Conservation (phyloP, 306 rosid species). For the Carpinus fangiana region DNA sequence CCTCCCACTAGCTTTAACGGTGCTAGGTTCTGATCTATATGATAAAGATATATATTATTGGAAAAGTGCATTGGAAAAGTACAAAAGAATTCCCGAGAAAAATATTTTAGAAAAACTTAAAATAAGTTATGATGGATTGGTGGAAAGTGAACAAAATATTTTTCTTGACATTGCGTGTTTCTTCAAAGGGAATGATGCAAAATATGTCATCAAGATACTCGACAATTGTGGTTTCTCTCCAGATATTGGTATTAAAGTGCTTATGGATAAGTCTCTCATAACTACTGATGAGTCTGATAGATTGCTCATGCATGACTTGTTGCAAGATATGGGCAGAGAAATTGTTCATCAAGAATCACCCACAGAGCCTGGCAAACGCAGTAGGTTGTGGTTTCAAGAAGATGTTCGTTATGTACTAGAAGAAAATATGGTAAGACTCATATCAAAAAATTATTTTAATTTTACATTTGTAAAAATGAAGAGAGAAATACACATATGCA, state of each 20-base stretch:
- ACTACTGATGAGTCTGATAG: not conserved
- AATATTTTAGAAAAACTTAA: not conserved
- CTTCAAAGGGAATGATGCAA: not conserved
- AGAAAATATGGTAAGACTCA: not conserved
- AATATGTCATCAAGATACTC: not conserved
- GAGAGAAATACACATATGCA: too few relatives aligned
- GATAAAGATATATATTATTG: not conserved
- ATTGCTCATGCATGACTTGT: not conserved
- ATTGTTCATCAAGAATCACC: not conserved
- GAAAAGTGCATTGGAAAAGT: not conserved
- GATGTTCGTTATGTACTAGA: not conserved
- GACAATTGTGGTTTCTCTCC: not conserved
- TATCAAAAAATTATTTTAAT: too few relatives aligned
- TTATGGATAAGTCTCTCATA: not conserved
- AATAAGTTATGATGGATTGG: not conserved
- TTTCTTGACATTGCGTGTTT: not conserved
- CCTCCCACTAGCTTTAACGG: not conserved
- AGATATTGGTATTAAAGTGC: not conserved
- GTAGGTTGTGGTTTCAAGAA: not conserved
- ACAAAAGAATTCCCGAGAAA: not conserved
- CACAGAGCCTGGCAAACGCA: not conserved
- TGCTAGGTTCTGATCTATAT: not conserved
- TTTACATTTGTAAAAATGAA: too few relatives aligned
- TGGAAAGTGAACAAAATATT: not conserved
- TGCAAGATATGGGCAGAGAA: not conserved